These are phyloP conservation scores for Anastatica hierochuntica DNA, from an alignment of 345 rosid genomes.

Conservation along the genomic window DNA sequence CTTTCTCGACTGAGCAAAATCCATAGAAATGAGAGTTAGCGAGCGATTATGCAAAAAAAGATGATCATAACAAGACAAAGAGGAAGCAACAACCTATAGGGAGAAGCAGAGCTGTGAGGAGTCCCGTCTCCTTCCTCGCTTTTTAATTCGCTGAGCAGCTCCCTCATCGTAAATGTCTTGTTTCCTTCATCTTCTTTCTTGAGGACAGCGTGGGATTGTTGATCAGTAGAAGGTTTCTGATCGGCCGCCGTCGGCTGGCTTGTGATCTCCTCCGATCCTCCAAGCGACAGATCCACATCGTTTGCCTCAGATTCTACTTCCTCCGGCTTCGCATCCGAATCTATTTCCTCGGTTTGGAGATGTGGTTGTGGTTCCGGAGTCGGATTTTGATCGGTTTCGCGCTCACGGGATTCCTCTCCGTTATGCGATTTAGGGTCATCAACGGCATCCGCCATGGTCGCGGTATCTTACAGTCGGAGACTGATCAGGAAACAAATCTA, in stretches of 20 bases:
- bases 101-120: conserved; percentile 35
- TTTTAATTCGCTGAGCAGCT: conserved; percentile 66
- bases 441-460: conserved; percentile 31
- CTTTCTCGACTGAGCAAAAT: conserved; percentile 51
- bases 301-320: not conserved
- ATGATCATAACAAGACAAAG: not conserved
- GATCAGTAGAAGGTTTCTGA: conserved; percentile 21
- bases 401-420: conserved; percentile 16
- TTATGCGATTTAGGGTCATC: conserved; percentile 41
- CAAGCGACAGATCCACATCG: conserved; percentile 37
- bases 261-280: conserved; percentile 28
- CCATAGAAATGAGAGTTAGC: not conserved
- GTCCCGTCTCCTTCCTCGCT: conserved; percentile 54
- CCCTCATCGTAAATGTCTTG: conserved; percentile 84
- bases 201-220: conserved; percentile 22
- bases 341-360: conserved; percentile 16
- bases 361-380: conserved; percentile 22
- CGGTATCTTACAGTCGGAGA: not conserved
- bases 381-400: conserved; percentile 10
- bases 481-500: conserved; percentile 1
- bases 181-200: conserved; percentile 51
- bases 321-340: conserved; percentile 27
- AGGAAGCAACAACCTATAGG: conserved; percentile 49
- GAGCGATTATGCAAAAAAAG: not conserved
- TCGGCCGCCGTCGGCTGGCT: conserved; percentile 26